phyloP scores from a whole-genome alignment of 331 rosid genomes.

The Malus hybrid region DNA sequence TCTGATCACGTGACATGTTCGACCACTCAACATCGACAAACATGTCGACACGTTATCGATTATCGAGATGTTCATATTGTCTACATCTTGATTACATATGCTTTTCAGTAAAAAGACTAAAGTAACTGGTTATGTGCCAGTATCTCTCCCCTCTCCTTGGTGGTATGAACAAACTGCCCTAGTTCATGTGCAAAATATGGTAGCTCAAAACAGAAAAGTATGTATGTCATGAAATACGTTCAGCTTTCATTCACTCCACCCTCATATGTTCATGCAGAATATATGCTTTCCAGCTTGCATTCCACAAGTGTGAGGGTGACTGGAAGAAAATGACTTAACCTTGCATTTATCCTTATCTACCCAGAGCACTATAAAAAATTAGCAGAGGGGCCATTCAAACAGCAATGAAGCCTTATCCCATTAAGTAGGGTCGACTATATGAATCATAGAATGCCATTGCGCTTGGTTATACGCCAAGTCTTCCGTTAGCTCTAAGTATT shows the following conservation, averaged over 20 bases:
- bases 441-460: no score
- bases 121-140: not conserved
- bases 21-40: no score
- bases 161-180: not conserved
- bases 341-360: not conserved
- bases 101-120: no score
- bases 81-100: not conserved
- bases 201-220: not conserved
- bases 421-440: no score
- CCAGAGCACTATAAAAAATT: not conserved
- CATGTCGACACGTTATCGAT: not conserved
- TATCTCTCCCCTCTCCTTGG: not conserved
- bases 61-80: not conserved
- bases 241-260: not conserved
- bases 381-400: not conserved
- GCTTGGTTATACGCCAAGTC: no score
- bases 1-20: no score
- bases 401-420: not conserved
- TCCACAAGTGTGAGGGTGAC: conserved; percentile 9
- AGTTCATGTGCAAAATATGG: not conserved
- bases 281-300: conserved; percentile 14
- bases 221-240: not conserved
- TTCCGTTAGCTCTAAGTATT: no score
- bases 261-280: not conserved
- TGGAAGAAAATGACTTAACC: conserved; percentile 18